Evolutionary conservation across 768 basidiomycete species (phyloP).

Genomic region (Tephrocybe sp.): DNA sequence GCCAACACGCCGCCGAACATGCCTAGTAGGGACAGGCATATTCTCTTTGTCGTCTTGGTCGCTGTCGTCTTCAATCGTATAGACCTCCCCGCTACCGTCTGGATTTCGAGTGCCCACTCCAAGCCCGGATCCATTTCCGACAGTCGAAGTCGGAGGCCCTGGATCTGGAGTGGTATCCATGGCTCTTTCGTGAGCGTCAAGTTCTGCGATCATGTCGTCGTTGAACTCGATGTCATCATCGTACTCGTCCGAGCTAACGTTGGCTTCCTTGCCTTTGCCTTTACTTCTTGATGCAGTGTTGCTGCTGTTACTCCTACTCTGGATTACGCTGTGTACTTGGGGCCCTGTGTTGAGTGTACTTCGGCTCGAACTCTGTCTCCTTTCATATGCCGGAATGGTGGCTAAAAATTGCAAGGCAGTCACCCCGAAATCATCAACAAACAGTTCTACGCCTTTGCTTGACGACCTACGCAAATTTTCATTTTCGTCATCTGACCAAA

Average conservation of each 20-base stretch:
- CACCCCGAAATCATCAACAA: slow-evolving; percentile 6
- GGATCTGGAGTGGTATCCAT: background rate
- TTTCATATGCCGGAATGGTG: background rate
- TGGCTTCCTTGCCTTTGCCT: slow-evolving; percentile 6
- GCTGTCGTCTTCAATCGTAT: slow-evolving; percentile 44
- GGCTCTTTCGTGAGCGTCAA: slow-evolving; percentile 28
- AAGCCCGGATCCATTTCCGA: slow-evolving; percentile 3
- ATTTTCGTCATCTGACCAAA: slow-evolving; percentile 14
- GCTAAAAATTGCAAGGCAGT: slow-evolving; percentile 9
- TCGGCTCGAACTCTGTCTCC: background rate
- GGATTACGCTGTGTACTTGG: background rate
- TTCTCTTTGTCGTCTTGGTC: slow-evolving; percentile 68
- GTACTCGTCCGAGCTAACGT: slow-evolving; percentile 18
- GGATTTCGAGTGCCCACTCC: slow-evolving; percentile 1
- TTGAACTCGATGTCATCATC: slow-evolving; percentile 24
- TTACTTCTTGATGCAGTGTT: background rate
- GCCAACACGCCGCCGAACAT: slow-evolving; percentile 43
- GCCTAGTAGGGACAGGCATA: slow-evolving; percentile 47
- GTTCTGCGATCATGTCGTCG: slow-evolving; percentile 26
- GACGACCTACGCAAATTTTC: slow-evolving; percentile 11
- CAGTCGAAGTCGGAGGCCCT: slow-evolving; percentile 6
- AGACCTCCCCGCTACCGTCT: slow-evolving; percentile 3
- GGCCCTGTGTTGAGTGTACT: background rate
- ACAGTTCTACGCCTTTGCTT: background rate
- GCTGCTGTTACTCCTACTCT: background rate